Percentiles rank a stretch among this genome's conserved stretches.
Evolutionary conservation across 169 alveolate genomes (phyloP).

Genomic region (Pseudocohnilembus persalinus): DNA sequence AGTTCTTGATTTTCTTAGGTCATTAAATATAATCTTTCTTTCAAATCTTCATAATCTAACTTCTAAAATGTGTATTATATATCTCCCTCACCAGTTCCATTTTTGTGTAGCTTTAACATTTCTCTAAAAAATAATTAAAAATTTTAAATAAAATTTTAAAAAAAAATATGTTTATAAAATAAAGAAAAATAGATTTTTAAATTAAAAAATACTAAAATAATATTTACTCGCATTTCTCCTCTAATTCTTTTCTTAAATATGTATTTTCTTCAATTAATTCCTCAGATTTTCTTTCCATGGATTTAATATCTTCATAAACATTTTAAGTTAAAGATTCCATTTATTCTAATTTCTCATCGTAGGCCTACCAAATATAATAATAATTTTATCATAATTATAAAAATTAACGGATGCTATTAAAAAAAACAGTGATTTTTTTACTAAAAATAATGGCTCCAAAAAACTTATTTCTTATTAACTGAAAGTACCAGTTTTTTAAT

Average conservation of each 20-base stretch:
- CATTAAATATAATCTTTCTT: slow-evolving; percentile 25
- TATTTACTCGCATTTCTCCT: slow-evolving; percentile 20
- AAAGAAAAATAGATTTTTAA: no score
- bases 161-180: background rate
- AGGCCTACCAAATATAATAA: no score
- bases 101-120: background rate
- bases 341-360: slow-evolving; percentile 29
- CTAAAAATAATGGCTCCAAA: slow-evolving; percentile 29
- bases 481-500: slow-evolving; percentile 10
- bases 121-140: background rate
- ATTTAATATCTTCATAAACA: slow-evolving; percentile 24
- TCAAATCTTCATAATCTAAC: slow-evolving; percentile 26
- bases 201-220: no score
- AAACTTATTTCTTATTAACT: slow-evolving; percentile 1
- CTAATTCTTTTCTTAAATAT: slow-evolving; percentile 20
- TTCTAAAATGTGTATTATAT: slow-evolving; percentile 1
- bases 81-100: slow-evolving; percentile 6
- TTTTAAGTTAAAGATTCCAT: slow-evolving; percentile 1
- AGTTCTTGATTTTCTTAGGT: slow-evolving; percentile 20
- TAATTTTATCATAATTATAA: no score
- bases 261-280: slow-evolving; percentile 27
- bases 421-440: no score
- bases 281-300: slow-evolving; percentile 21
- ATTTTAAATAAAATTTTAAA: no score
- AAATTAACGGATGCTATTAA: no score